Evolutionary conservation across 345 rosid species (phyloP), one percentile per base, ranked within the genome.

Genomic region (Kernera saxatilis): DNA sequence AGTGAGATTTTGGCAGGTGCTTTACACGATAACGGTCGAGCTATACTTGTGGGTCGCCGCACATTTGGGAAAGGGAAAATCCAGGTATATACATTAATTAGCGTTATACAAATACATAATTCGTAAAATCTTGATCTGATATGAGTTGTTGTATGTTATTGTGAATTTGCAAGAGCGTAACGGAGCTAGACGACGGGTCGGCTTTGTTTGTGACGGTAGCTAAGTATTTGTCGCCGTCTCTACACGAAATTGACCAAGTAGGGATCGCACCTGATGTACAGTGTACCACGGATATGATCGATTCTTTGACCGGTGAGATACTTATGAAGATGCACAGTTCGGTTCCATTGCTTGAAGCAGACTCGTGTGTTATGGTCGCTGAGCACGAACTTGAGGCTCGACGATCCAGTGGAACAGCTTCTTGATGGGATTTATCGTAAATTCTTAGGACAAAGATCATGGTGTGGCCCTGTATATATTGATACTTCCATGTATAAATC

Each of bases 1-100:
- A 92, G 98, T 64, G 98, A 92, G 83, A 89, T 92, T 71, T 68
- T 92, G 81, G 98, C 98, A 13, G 86, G 94, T 51, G 98, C 98
- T 5, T 71, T 92, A 41, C 96, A 88, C 19, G 98, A 92, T 36
- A 89, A 89, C 52, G 98, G 98, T 26, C 91, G 98, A 44, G 98
- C 96, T 37, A 84, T 86, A 72, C 98, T 92, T 70, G 92, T 92
- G 0, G 98, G 98, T 53, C 79, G 83, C 77, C 85, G 79, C 75
- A 89, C 96, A 45, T 92, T 85, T 74, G 98, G 98, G 10, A 89
- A 92, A 75, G 98, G 98, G 23, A 92, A 86, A 79, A 88, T 89
- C 54, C 98, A 92, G 94, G 98, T 92, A 76, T 15, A 12, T 32
- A 53, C 64, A 52, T 62, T 12, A n/a, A 0, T 51, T 32, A 29